These are phyloP conservation scores for Perkinsus chesapeaki DNA, from an alignment of 169 alveolate species.

Conservation along the genomic window DNA sequence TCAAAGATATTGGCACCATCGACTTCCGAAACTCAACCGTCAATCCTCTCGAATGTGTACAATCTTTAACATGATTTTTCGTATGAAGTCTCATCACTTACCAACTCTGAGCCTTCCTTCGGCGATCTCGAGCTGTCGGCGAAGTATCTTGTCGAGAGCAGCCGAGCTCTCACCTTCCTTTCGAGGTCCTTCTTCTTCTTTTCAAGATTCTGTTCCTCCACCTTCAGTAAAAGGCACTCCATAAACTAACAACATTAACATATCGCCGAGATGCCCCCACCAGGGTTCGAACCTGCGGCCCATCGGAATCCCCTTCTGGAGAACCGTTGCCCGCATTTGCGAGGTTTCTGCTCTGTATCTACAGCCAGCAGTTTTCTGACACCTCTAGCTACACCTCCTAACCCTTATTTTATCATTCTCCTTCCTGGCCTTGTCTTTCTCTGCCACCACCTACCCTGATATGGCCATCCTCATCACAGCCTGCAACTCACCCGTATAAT, in stretches of 20 bases:
- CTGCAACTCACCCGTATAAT: constrained; percentile 10
- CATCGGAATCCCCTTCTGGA: not conserved
- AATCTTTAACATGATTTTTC: too few relatives aligned
- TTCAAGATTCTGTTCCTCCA: not conserved
- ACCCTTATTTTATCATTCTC: not conserved
- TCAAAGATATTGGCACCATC: too few relatives aligned
- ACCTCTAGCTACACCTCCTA: not conserved
- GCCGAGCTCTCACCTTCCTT: not conserved
- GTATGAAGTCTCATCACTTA: not conserved
- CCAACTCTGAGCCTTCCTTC: not conserved
- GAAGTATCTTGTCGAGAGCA: not conserved
- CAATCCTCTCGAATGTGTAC: too few relatives aligned
- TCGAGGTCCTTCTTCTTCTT: not conserved
- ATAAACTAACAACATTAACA: not conserved
- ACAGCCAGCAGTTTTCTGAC: not conserved
- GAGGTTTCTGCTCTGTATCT: not conserved
- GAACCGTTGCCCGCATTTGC: not conserved
- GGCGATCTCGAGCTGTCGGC: not conserved
- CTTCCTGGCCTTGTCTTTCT: constrained; percentile 17
- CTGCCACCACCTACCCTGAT: constrained; percentile 18
- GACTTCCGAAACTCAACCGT: too few relatives aligned
- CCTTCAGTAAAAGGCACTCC: not conserved
- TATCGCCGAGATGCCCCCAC: not conserved
- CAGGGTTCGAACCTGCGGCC: not conserved
- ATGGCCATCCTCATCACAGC: constrained; percentile 28